Base-by-base conservation (phyloP, 495 filamentous ascomycete species). In the Hypoxylon lienhwacheense region DNA sequence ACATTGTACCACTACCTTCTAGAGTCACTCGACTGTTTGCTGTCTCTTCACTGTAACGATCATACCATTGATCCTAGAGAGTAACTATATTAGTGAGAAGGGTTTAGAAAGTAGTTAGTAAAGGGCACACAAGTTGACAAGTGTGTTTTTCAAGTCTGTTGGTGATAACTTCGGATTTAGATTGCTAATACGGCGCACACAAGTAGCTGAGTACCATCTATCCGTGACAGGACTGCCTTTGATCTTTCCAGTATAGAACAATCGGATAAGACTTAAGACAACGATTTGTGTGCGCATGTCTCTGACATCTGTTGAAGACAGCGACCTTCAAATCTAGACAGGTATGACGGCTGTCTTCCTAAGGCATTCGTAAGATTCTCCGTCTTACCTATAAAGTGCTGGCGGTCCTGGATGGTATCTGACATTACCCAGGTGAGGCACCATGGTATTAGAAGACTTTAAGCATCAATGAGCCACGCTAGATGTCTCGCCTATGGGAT, bases 161-260 rank as follows among this genome's bases (percentile, higher is more conserved):
- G n/a, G n/a, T n/a, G n/a, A n/a, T n/a, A n/a, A n/a, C n/a, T n/a
- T n/a, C n/a, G n/a, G n/a, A n/a, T n/a, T n/a, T 44, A 41, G 19
- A n/a, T 22, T 17, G 28, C 14, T 11, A 36, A 24, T 31, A 44
- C 22, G 42, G 15, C 34, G 17, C 5, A 20, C 31, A 10, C 44
- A 22, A n/a, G n/a, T 10, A 24, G 43, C 29, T 14, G 37, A 20
- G 26, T 52, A 46, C 29, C 53, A 53, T 59, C 17, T 59, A 59
- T 44, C 15, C 29, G 43, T 10, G 10, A 36, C 42, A 8, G 31
- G 10, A n/a, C 14, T 41, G 25, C 21, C 11, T 25, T 37, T 24
- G 21, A 21, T 41, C 20, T 41, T 41, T 25, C 37, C 10, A 24
- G n/a, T 25, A n/a, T 41, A 21, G 7, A 14, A 21, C 12, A 11